phyloP scores from a whole-genome alignment of 2,329 filamentous ascomycete species.

The Clonostachys rosea region DNA sequence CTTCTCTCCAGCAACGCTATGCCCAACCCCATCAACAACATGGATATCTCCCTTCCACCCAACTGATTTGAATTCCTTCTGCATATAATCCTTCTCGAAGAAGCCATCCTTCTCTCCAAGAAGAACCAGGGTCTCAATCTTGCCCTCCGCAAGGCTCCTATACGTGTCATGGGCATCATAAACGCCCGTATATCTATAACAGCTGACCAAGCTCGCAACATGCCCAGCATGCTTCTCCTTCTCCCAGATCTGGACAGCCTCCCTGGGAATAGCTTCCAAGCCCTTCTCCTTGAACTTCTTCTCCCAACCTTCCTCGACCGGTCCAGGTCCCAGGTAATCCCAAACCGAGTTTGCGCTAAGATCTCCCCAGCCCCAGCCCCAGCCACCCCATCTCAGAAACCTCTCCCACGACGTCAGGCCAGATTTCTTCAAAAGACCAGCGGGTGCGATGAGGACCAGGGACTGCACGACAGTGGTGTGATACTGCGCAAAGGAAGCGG shows the following conservation, averaged over 20 bases:
- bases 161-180: slow-evolving; percentile 22
- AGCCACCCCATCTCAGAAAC: slow-evolving; percentile 13
- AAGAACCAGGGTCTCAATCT: slow-evolving; percentile 7
- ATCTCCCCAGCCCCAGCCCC: slow-evolving; percentile 18
- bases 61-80: slow-evolving; percentile 5
- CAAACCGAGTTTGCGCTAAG: slow-evolving; percentile 20
- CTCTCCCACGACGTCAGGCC: slow-evolving; percentile 18
- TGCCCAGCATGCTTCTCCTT: slow-evolving; percentile 47
- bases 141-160: slow-evolving; percentile 5
- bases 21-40: slow-evolving; percentile 11
- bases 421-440: slow-evolving; percentile 27
- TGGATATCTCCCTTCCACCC: slow-evolving; percentile 6
- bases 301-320: slow-evolving; percentile 37
- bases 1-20: slow-evolving; percentile 15
- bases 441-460: slow-evolving; percentile 38
- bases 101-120: slow-evolving; percentile 16
- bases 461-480: slow-evolving; percentile 20
- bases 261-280: slow-evolving; percentile 30
- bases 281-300: slow-evolving; percentile 31
- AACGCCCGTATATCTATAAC: slow-evolving; percentile 38
- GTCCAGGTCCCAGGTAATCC: slow-evolving; percentile 34
- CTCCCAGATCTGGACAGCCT: slow-evolving; percentile 24
- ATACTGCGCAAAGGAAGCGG: slow-evolving; percentile 27
- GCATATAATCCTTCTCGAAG: slow-evolving; percentile 6
- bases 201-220: slow-evolving; percentile 33